phyloP scores from a whole-genome alignment of 2,329 filamentous ascomycete species.

The Exophiala calicioides region DNA sequence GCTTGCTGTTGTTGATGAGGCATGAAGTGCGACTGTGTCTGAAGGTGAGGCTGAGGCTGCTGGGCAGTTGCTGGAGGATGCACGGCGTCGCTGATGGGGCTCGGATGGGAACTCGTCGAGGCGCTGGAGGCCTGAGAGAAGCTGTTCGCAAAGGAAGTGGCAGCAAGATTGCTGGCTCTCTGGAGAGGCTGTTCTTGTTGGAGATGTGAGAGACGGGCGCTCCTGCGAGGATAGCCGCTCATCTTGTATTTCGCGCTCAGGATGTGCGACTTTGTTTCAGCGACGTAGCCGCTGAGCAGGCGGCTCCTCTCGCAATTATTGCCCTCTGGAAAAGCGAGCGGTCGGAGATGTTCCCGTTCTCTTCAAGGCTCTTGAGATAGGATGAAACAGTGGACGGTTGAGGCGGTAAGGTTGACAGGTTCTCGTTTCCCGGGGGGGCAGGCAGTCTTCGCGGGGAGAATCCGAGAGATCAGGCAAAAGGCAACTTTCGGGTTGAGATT shows the following conservation, averaged over 20 bases:
- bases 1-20: constrained; percentile 24
- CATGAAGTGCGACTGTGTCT: constrained; percentile 27
- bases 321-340: constrained; percentile 6
- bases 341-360: not conserved
- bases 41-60: constrained; percentile 22
- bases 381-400: not conserved
- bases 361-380: not conserved
- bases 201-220: constrained; percentile 28
- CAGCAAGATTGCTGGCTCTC: constrained; percentile 13
- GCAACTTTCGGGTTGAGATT: constrained; percentile 6
- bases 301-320: constrained; percentile 17
- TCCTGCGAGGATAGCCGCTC: constrained; percentile 28
- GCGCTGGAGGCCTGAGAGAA: constrained; percentile 30
- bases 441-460: not conserved
- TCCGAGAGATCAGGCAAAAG: constrained; percentile 5
- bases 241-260: constrained; percentile 18
- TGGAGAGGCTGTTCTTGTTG: constrained; percentile 23
- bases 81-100: constrained; percentile 27
- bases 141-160: constrained; percentile 16
- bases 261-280: constrained; percentile 6
- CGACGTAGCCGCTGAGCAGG: constrained; percentile 24
- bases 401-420: not conserved
- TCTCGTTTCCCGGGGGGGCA: not conserved
- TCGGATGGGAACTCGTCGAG: constrained; percentile 32
- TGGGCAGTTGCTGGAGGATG: constrained; percentile 22